Evolutionary conservation across 495 filamentous ascomycete genomes (phyloP).

Genomic region (Hypoxylon crocopeplum): DNA sequence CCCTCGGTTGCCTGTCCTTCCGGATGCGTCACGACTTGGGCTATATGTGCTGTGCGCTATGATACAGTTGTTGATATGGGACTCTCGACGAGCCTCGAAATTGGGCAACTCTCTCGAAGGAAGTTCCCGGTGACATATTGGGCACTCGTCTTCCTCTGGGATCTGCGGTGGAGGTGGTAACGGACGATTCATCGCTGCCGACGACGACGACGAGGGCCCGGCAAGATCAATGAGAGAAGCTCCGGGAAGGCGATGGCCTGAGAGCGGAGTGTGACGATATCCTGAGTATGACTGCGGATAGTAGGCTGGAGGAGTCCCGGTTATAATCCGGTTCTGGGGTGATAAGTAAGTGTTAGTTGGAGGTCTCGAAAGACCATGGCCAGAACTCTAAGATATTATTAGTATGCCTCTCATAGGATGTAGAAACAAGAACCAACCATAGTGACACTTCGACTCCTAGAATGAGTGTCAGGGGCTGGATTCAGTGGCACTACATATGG

Average conservation of each 20-base stretch:
- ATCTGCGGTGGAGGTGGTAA: conserved; percentile 49
- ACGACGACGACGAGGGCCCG: conserved; percentile 28
- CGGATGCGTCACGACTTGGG: conserved; percentile 18
- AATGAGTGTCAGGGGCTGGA: conserved; percentile 31
- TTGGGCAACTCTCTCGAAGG: conserved; percentile 67
- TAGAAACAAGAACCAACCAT: conserved; percentile 44
- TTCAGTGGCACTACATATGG: conserved; percentile 22
- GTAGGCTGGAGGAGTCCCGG: conserved; percentile 47
- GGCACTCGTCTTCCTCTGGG: conserved; percentile 87
- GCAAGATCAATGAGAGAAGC: conserved; percentile 38
- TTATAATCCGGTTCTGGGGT: conserved; percentile 43
- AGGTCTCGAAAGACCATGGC: conserved; percentile 28
- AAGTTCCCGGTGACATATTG: conserved; percentile 80
- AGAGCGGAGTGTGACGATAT: conserved; percentile 30
- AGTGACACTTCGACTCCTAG: conserved; percentile 53
- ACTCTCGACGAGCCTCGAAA: conserved; percentile 69
- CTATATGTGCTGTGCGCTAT: conserved; percentile 52
- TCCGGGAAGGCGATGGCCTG: conserved; percentile 27
- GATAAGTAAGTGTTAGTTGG: conserved; percentile 20
- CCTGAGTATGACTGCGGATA: conserved; percentile 34
- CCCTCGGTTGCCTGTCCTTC: conserved; percentile 14
- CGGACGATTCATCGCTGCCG: conserved; percentile 36
- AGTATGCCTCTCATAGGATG: not conserved
- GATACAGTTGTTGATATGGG: conserved; percentile 82
- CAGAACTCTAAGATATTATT: conserved; percentile 28